phyloP scores from a whole-genome alignment of 257 asterid genomes.

The Prunella vulgaris region DNA sequence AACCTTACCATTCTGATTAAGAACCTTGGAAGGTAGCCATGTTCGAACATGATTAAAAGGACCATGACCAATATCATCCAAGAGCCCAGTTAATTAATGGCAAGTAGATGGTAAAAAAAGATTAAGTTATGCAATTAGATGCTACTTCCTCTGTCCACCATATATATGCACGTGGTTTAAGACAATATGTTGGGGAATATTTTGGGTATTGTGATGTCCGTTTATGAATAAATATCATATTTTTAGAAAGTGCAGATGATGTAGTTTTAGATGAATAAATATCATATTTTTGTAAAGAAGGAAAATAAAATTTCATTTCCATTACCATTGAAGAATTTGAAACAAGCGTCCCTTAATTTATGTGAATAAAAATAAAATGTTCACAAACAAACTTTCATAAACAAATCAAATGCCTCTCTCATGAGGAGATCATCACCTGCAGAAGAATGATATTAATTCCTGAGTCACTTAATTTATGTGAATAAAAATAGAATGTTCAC shows the following conservation, averaged over 20 bases:
- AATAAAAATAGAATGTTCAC: too few relatives aligned
- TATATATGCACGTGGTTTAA: too few relatives aligned
- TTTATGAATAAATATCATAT: too few relatives aligned
- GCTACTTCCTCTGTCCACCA: too few relatives aligned
- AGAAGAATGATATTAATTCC: not conserved
- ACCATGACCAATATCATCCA: slow-evolving; percentile 96
- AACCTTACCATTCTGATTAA: slow-evolving; percentile 59
- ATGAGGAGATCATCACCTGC: slow-evolving; percentile 6
- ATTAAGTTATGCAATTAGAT: slow-evolving; percentile 12
- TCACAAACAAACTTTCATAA: not conserved
- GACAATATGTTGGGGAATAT: too few relatives aligned
- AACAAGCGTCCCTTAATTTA: not conserved
- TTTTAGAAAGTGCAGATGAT: too few relatives aligned
- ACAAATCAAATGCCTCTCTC: slow-evolving; percentile 6
- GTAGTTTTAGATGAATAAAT: too few relatives aligned
- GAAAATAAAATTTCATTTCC: too few relatives aligned
- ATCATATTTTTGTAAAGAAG: too few relatives aligned
- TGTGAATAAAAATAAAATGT: not conserved
- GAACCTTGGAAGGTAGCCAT: slow-evolving; percentile 80
- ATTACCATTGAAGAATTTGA: too few relatives aligned
- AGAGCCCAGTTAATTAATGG: slow-evolving; percentile 51
- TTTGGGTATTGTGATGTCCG: too few relatives aligned
- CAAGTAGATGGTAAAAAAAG: slow-evolving; percentile 17
- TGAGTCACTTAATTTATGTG: too few relatives aligned
- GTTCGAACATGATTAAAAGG: slow-evolving; percentile 96